Evolutionary conservation across 2,329 filamentous ascomycete genomes (phyloP), one percentile per base, ranked within the genome.

Genomic region (Penicillium sp.): DNA sequence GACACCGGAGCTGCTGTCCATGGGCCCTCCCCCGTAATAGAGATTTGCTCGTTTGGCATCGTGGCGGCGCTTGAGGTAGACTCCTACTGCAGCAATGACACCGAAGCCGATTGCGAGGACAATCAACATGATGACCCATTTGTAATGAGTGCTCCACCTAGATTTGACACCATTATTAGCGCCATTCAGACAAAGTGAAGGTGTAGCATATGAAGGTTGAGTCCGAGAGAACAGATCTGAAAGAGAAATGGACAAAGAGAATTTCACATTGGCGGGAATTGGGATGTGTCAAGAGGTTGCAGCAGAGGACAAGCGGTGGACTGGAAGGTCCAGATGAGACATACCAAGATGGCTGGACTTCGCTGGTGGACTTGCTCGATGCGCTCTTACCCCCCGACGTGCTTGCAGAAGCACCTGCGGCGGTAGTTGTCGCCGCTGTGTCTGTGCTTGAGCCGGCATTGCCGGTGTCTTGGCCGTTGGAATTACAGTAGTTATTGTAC

Each of bases 71-170:
- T 88, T 85, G 71, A 88, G 81, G 66, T 85, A 79, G 61, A 83
- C 81, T 35, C 84, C 85, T 13, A 80, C 76, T 35, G 85, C 70
- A 76, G 84, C 86, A 60, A 88, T 79, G 48, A 75, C 74, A 11
- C 77, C 71, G 52, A 94, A 86, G 45, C 75, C 84, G 50, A 91
- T 73, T 38, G 84, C 77, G 27, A 94, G 76, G 52, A 91, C 73
- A 55, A 89, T 83, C 45, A 93, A 76, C 77, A 93, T 88, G 53
- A 91, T 76, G 39, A 94, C 80, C 88, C 88, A 95, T 72, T 83
- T 78, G 74, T 81, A 88, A 67, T 91, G 87, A 27, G 73, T 76
- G 6, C 78, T 51, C 59, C 56, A 58, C 54, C 60, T 67, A 50
- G 4, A 39, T 39, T 24, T 3, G 29, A 27, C 6, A 8, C 11